These are phyloP conservation scores for Globisporangium mamillatum DNA, from an alignment of 352 stramenopile genomes.

Conservation along the genomic window DNA sequence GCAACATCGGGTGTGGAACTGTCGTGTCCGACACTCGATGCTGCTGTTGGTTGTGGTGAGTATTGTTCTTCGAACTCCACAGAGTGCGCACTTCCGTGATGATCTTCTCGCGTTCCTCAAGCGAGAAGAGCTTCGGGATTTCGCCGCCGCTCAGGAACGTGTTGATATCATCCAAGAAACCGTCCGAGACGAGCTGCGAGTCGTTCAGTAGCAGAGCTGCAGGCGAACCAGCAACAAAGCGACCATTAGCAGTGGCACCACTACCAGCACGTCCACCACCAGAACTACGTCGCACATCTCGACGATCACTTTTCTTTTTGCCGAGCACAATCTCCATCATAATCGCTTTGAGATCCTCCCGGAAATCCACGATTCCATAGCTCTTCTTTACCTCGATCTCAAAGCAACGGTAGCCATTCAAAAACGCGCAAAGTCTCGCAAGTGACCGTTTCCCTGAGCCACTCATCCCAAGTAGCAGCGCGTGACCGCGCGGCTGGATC, in stretches of 20 bases:
- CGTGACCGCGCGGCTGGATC: slow-evolving; percentile 81
- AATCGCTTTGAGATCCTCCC: slow-evolving; percentile 80
- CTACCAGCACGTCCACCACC: neutral
- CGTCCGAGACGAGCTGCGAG: slow-evolving; percentile 78
- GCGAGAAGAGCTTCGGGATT: slow-evolving; percentile 83
- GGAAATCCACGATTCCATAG: slow-evolving; percentile 83
- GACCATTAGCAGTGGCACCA: neutral
- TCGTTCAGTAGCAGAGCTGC: slow-evolving; percentile 84
- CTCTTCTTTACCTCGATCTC: slow-evolving; percentile 86
- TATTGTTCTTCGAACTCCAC: slow-evolving; percentile 18
- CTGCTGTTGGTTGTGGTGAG: neutral
- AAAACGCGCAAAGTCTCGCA: slow-evolving; percentile 67
- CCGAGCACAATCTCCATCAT: slow-evolving; percentile 50
- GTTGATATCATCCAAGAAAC: slow-evolving; percentile 88
- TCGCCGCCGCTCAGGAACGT: slow-evolving; percentile 83
- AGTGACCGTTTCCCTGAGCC: slow-evolving; percentile 85
- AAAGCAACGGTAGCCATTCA: slow-evolving; percentile 70
- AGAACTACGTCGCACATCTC: neutral
- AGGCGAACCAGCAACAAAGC: slow-evolving; percentile 17
- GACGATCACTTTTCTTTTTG: slow-evolving; percentile 16
- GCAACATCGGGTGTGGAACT: neutral
- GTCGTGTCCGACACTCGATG: neutral
- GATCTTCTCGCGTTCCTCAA: slow-evolving; percentile 85
- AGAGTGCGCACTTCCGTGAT: slow-evolving; percentile 52
- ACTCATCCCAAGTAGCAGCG: slow-evolving; percentile 85